Percentiles rank a stretch among this genome's conserved stretches.
These are phyloP conservation scores for Phytophthora kernoviae DNA, from an alignment of 352 stramenopile species.

Conservation along the genomic window DNA sequence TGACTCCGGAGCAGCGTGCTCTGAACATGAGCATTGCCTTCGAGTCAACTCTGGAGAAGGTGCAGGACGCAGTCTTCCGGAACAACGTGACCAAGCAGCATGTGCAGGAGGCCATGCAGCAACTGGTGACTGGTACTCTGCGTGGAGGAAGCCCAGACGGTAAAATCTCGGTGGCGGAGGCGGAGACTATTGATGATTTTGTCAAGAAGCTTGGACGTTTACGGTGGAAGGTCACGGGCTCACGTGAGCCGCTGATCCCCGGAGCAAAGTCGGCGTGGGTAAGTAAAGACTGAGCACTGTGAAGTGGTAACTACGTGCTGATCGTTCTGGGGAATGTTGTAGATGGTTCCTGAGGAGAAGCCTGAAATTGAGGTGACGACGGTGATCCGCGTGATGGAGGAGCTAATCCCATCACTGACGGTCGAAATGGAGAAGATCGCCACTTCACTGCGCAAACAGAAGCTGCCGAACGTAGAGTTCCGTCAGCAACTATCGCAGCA, in stretches of 20 bases:
- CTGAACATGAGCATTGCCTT: slow-evolving; percentile 87
- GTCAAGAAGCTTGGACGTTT: slow-evolving; percentile 73
- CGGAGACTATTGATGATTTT: slow-evolving; percentile 73
- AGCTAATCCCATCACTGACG: slow-evolving; percentile 74
- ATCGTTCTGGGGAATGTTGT: background rate
- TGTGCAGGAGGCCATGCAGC: slow-evolving; percentile 72
- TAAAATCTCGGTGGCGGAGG: slow-evolving; percentile 65
- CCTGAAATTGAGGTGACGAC: slow-evolving; percentile 61
- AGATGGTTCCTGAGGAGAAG: slow-evolving; percentile 65
- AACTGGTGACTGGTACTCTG: slow-evolving; percentile 59
- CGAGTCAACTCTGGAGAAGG: slow-evolving; percentile 77
- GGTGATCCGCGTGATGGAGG: slow-evolving; percentile 70
- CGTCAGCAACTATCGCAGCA: slow-evolving; percentile 60
- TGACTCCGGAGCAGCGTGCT: slow-evolving; percentile 71
- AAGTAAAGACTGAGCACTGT: slow-evolving; percentile 18
- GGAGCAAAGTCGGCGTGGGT: slow-evolving; percentile 45
- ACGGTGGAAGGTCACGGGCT: slow-evolving; percentile 82
- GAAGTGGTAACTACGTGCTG: background rate
- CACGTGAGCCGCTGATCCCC: slow-evolving; percentile 71
- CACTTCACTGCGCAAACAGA: slow-evolving; percentile 32
- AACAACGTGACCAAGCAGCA: slow-evolving; percentile 86
- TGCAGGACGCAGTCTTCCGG: slow-evolving; percentile 84
- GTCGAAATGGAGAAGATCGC: slow-evolving; percentile 76
- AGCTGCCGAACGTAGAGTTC: slow-evolving; percentile 45
- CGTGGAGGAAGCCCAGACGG: slow-evolving; percentile 50